These are phyloP conservation scores for Aurantiochytrium sp. DNA, from an alignment of 108 stramenopile species.

Conservation along the genomic window DNA sequence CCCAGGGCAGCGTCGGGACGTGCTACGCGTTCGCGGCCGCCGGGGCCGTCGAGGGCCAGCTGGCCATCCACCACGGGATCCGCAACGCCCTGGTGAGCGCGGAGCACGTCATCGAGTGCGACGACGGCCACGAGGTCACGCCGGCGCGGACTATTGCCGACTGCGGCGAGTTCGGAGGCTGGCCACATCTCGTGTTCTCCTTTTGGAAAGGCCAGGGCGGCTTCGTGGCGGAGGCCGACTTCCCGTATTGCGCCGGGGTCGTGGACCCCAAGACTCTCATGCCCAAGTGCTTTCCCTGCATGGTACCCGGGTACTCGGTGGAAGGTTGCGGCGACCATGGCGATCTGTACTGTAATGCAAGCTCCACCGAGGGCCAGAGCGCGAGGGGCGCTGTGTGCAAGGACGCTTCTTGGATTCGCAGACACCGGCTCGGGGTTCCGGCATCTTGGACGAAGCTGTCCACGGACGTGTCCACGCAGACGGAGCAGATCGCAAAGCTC, in stretches of 20 bases:
- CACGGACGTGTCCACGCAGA: neutral
- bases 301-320: neutral
- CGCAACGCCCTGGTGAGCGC: neutral
- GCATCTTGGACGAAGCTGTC: neutral
- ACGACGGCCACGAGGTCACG: neutral
- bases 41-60: neutral
- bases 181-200: constrained; percentile 1
- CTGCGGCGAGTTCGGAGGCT: constrained; percentile 12
- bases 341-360: neutral
- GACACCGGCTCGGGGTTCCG: neutral
- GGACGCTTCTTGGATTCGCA: neutral
- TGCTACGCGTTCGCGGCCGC: constrained; percentile 11
- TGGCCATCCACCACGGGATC: neutral
- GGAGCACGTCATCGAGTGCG: neutral
- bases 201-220: constrained; percentile 5
- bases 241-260: neutral
- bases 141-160: neutral
- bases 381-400: neutral
- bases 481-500: neutral
- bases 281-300: constrained; percentile 13
- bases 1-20: neutral
- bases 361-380: neutral
- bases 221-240: neutral
- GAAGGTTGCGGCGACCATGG: neutral
- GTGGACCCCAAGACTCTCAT: neutral